Conservation (phyloP, 306 rosid genomes). For the Rubus idaeus region DNA sequence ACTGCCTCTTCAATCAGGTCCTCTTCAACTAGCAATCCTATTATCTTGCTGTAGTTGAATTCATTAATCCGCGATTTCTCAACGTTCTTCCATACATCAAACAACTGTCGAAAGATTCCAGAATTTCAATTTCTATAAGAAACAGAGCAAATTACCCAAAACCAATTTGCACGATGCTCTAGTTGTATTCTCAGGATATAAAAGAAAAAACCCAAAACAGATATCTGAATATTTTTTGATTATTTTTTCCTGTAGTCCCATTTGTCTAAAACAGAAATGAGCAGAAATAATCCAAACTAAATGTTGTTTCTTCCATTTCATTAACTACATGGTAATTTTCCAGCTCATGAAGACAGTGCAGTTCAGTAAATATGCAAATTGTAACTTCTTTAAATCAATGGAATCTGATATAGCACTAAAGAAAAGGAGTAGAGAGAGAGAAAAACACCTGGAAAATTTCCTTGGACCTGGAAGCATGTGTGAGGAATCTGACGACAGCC, state of each 20-base stretch:
- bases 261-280: background rate
- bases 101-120: constrained; percentile 47
- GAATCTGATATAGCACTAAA: background rate
- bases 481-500: constrained; percentile 62
- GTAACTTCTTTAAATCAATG: background rate
- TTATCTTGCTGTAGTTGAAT: constrained; percentile 52
- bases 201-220: background rate
- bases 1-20: constrained; percentile 55
- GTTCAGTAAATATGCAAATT: background rate
- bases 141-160: background rate
- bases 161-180: background rate
- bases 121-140: constrained; percentile 2
- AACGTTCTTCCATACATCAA: constrained; percentile 65
- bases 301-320: background rate
- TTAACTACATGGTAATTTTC: background rate
- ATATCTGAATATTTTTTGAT: background rate
- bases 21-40: constrained; percentile 50
- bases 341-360: background rate
- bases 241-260: background rate
- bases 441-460: constrained; percentile 52
- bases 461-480: constrained; percentile 42
- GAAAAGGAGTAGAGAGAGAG: constrained; percentile 6
- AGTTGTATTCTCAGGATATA: background rate
- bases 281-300: background rate
- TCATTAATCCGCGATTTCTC: constrained; percentile 55